A percentile compares a stretch with the other conserved stretches of the same genome.
phyloP scores from a whole-genome alignment of 2,329 filamentous ascomycete genomes.

The Myriangium duriaei region DNA sequence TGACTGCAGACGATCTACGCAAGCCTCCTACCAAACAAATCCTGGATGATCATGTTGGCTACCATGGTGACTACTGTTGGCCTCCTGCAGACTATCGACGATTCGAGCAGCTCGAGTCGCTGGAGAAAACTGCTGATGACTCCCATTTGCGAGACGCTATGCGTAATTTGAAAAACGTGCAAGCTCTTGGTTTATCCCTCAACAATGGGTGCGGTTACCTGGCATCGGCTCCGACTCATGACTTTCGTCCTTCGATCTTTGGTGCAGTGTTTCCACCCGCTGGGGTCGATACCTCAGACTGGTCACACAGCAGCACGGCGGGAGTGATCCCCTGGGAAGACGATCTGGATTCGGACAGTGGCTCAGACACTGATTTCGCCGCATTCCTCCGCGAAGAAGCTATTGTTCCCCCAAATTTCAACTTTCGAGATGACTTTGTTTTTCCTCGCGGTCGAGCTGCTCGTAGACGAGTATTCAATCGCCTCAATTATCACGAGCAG shows the following conservation, averaged over 20 bases:
- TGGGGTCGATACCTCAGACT: too few species aligned
- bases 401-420: too few species aligned
- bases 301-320: too few species aligned
- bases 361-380: too few species aligned
- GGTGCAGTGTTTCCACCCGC: too few species aligned
- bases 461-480: too few species aligned
- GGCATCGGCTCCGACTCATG: slow-evolving; percentile 33
- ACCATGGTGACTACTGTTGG: slow-evolving; percentile 56
- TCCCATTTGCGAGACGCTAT: slow-evolving; percentile 50
- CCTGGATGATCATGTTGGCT: slow-evolving; percentile 42
- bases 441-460: too few species aligned
- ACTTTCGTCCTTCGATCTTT: slow-evolving; percentile 35
- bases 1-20: slow-evolving; percentile 41
- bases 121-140: slow-evolving; percentile 53
- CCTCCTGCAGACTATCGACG: slow-evolving; percentile 47
- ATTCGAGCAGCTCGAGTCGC: slow-evolving; percentile 45
- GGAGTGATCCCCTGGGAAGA: too few species aligned
- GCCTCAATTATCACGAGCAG: too few species aligned
- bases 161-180: slow-evolving; percentile 40
- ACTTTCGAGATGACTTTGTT: too few species aligned
- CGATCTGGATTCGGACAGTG: too few species aligned
- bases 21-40: slow-evolving; percentile 44
- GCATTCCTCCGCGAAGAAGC: too few species aligned
- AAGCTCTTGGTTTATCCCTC: slow-evolving; percentile 54
- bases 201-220: slow-evolving; percentile 58